phyloP scores from a whole-genome alignment of 169 alveolate species.

The Plasmodium gallinaceum region DNA sequence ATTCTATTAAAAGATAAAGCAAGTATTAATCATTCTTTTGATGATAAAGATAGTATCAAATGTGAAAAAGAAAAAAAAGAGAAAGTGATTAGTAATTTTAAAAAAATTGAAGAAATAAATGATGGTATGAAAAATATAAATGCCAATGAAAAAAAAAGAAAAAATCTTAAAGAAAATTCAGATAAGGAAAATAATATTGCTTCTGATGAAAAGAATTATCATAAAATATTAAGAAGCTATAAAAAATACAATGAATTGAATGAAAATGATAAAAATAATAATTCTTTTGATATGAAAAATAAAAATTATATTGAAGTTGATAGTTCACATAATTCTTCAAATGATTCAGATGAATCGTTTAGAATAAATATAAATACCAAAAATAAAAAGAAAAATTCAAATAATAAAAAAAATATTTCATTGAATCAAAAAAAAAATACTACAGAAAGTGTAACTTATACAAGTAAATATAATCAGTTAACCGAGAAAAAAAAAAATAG shows the following conservation, averaged over 20 bases:
- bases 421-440: background rate
- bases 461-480: background rate
- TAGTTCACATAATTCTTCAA: conserved; percentile 17
- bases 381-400: conserved; percentile 11
- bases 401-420: conserved; percentile 8
- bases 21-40: background rate
- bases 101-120: background rate
- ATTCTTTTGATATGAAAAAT: background rate
- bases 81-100: background rate
- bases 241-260: conserved; percentile 4
- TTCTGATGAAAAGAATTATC: conserved; percentile 25
- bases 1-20: background rate
- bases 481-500: background rate
- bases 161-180: background rate
- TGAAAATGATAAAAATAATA: conserved; percentile 16
- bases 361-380: conserved; percentile 33
- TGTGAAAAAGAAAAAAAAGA: background rate
- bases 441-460: background rate
- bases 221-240: conserved; percentile 44
- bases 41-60: background rate
- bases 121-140: background rate
- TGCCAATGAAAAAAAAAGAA: background rate
- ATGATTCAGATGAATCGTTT: conserved; percentile 61
- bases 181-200: background rate
- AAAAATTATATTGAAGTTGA: conserved; percentile 16